Evolutionary conservation across 2,329 filamentous ascomycete genomes (phyloP), one percentile per base, ranked within the genome.

Genomic region (Nemania diffusa): DNA sequence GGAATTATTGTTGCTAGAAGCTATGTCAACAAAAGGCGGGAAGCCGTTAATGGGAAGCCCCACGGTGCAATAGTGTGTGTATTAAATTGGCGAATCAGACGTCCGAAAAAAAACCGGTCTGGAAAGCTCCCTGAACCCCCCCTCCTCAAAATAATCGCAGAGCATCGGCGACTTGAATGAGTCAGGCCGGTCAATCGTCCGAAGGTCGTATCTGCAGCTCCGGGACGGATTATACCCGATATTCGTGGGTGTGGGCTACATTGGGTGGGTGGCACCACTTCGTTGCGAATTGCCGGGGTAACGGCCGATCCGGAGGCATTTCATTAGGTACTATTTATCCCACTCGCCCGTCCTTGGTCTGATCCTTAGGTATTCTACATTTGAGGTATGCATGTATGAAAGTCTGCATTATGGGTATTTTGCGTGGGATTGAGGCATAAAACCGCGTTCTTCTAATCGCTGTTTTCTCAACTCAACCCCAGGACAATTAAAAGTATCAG

Each of bases 141-240:
- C n/a, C n/a, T n/a, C 40, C 7, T 5, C 11, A 46, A 46, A 46
- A 22, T 46, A 8, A 24, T 17, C 7, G 20, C 15, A 20, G 58
- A 20, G n/a, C 46, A 53, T 62, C 46, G 27, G 37, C 50, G 37
- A 22, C 51, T 55, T 24, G 15, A 50, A 55, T 62, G 56, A 65
- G 62, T 68, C 57, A 64, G 65, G 58, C 65, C 53, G 62, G 52
- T 59, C n/a, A n/a, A n/a, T 40, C 6, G 51, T 24, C 34, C 51
- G 29, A 37, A 24, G 22, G 40, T 48, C 11, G 5, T 22, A 46
- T 24, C 44, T 46, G 44, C n/a, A 11, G 22, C 17, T 1, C 48
- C 40, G 37, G 40, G 42, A 32, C 20, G 50, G 57, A 32, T 55
- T n/a, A 24, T n/a, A n/a, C 17, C 44, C n/a, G 42, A 42, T n/a